A percentile compares a stretch with the other conserved stretches of the same genome.
phyloP scores from a whole-genome alignment of 2,329 filamentous ascomycete species.

The Epichloe coenophiala region DNA sequence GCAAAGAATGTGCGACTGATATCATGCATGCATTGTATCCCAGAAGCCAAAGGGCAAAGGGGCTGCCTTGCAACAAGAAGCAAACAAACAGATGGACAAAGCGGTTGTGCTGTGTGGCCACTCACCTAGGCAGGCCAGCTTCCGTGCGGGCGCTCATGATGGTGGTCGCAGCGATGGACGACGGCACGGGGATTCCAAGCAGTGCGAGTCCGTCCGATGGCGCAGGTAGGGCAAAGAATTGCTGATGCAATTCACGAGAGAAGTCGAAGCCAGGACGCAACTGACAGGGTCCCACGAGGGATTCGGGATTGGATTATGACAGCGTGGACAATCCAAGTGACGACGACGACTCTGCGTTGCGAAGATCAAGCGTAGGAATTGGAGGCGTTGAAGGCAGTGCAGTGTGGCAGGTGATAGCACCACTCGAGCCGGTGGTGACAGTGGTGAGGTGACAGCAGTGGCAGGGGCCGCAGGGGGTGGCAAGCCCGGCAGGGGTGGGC shows the following conservation, averaged over 20 bases:
- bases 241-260: constrained; percentile 8
- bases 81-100: constrained; percentile 2
- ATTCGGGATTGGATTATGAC: constrained; percentile 1
- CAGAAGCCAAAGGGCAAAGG: background rate
- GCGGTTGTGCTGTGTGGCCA: constrained; percentile 5
- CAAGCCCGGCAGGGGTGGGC: no score
- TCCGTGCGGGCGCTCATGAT: constrained; percentile 20
- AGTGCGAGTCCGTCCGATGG: background rate
- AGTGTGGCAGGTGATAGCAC: background rate
- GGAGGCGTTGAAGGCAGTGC: background rate
- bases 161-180: constrained; percentile 2
- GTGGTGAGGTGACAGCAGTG: background rate
- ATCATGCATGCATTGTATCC: background rate
- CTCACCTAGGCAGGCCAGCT: constrained; percentile 23
- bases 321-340: constrained; percentile 1
- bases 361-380: constrained; percentile 1
- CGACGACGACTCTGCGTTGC: constrained; percentile 5
- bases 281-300: background rate
- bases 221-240: background rate
- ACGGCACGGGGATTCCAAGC: background rate
- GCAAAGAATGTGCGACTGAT: background rate
- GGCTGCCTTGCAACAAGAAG: background rate
- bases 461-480: background rate
- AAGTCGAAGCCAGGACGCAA: background rate
- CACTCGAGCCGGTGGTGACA: background rate